phyloP scores from a whole-genome alignment of 371 early-diverging fungal species.

The Haplosporangium sp. region DNA sequence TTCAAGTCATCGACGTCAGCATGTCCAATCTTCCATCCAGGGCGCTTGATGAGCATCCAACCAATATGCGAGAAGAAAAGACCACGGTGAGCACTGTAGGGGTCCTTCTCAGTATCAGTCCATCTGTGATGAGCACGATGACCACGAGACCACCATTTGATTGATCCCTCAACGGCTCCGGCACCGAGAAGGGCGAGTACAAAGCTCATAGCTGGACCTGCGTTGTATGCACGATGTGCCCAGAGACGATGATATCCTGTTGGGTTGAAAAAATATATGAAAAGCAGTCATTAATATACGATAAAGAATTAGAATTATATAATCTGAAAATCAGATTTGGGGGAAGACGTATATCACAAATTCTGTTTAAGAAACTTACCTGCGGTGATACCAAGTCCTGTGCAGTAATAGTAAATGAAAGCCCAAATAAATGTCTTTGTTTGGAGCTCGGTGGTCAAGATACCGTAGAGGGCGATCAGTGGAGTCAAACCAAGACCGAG shows the following conservation, averaged over 20 bases:
- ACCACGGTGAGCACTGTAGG: conserved; percentile 91
- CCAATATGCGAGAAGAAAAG: conserved; percentile 92
- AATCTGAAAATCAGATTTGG: conserved; percentile 15
- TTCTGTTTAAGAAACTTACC: conserved; percentile 57
- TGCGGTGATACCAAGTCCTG: conserved; percentile 94
- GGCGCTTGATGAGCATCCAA: conserved; percentile 92
- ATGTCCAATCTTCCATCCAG: conserved; percentile 79
- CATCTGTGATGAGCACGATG: conserved; percentile 95
- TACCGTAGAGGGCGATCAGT: conserved; percentile 83
- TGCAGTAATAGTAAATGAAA: conserved; percentile 82
- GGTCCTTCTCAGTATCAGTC: conserved; percentile 94
- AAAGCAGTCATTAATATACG: background rate
- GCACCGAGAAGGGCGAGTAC: conserved; percentile 75
- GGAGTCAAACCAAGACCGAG: conserved; percentile 81
- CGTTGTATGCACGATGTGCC: conserved; percentile 85
- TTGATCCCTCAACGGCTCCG: conserved; percentile 87
- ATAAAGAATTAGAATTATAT: background rate
- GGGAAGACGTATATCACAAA: background rate
- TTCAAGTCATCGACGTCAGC: conserved; percentile 92
- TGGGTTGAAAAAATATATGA: background rate
- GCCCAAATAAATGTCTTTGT: conserved; percentile 82
- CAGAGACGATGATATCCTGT: conserved; percentile 83
- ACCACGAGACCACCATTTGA: conserved; percentile 90
- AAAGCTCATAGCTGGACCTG: conserved; percentile 69
- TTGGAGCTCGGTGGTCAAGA: conserved; percentile 74